Percentiles rank a stretch among this genome's conserved stretches.
phyloP scores from a whole-genome alignment of 1,139 yeast species.

The Kodamaea plutei region DNA sequence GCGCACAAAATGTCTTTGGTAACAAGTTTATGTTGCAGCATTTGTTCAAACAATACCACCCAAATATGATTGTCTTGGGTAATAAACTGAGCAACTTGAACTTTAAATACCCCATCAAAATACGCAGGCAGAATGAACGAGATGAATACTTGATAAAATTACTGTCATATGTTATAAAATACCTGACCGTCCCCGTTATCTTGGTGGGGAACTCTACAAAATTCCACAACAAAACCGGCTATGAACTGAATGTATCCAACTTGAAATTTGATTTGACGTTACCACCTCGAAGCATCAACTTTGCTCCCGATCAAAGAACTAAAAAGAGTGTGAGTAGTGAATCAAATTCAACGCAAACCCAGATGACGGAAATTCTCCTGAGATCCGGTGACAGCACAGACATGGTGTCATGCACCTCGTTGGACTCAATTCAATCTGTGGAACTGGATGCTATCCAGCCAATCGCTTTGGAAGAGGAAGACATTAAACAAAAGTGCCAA shows the following conservation, averaged over 20 bases:
- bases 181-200: constrained; percentile 40
- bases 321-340: constrained; percentile 1
- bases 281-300: neutral
- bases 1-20: constrained; percentile 15
- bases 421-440: constrained; percentile 15
- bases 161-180: constrained; percentile 38
- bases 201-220: constrained; percentile 30
- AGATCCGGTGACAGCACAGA: constrained; percentile 4
- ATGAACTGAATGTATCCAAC: constrained; percentile 7
- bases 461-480: constrained; percentile 9
- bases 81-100: constrained; percentile 39
- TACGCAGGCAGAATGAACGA: constrained; percentile 19
- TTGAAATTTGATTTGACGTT: constrained; percentile 9
- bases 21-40: constrained; percentile 35
- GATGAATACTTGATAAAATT: constrained; percentile 32
- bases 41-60: constrained; percentile 40
- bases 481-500: constrained; percentile 8
- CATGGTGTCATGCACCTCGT: constrained; percentile 3
- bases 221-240: constrained; percentile 11
- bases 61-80: constrained; percentile 32
- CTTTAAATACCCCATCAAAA: constrained; percentile 39
- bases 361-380: neutral
- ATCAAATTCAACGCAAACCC: neutral
- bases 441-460: constrained; percentile 10
- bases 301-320: neutral